Evolutionary conservation across 2,329 filamentous ascomycete genomes (phyloP).

Genomic region (Orbilia oligospora): DNA sequence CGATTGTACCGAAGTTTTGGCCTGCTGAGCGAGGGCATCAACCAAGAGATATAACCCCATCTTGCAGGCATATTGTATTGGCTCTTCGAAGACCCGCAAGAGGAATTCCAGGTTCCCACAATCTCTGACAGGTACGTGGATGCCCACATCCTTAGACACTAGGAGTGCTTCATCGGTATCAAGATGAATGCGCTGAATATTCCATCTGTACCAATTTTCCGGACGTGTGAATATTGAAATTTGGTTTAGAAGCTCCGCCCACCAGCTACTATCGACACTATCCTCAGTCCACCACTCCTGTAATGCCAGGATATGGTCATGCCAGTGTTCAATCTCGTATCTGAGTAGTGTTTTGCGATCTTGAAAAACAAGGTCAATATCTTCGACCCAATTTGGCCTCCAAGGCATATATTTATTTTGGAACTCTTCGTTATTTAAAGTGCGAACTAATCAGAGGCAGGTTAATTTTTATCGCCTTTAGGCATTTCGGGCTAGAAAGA

Average conservation of each 20-base stretch:
- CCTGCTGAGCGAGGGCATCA: neutral
- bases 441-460: constrained; percentile 2
- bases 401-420: constrained; percentile 46
- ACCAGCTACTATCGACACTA: constrained; percentile 29
- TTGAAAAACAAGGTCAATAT: no score
- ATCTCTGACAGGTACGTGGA: no score
- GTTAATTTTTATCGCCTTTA: neutral
- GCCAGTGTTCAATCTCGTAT: constrained; percentile 54
- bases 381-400: constrained; percentile 12
- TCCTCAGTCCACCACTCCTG: constrained; percentile 48
- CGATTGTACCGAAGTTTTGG: neutral
- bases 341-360: neutral
- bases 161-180: no score
- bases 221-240: constrained; percentile 24
- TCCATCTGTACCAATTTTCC: constrained; percentile 42
- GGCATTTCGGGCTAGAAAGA: neutral
- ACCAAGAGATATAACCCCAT: constrained; percentile 24
- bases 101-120: neutral
- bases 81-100: constrained; percentile 11
- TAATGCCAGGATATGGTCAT: constrained; percentile 29
- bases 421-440: constrained; percentile 35
- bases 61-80: constrained; percentile 30
- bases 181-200: constrained; percentile 4
- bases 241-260: constrained; percentile 35
- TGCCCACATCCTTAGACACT: neutral